phyloP scores from a whole-genome alignment of 768 basidiomycete genomes.

The Amanita thiersii region DNA sequence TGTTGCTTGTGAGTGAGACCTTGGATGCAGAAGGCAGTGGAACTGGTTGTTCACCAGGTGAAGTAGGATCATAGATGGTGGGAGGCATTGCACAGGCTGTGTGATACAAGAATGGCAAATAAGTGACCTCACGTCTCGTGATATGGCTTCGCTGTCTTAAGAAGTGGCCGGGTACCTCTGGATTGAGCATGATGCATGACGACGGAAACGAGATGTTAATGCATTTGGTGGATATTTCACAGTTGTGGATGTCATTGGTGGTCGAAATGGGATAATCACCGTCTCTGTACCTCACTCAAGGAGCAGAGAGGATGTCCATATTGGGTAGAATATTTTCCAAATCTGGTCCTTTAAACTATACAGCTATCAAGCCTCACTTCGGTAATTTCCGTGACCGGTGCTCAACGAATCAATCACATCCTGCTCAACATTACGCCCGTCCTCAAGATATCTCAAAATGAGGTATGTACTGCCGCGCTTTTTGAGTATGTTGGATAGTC shows the following conservation, averaged over 20 bases:
- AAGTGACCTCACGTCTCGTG: background rate
- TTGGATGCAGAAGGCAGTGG: conserved; percentile 33
- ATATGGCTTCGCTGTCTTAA: no score
- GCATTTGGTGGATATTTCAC: no score
- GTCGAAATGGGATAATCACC: no score
- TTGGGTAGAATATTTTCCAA: no score
- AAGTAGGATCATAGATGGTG: conserved; percentile 27
- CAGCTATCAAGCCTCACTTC: conserved; percentile 29
- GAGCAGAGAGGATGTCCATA: no score
- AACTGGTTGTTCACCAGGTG: conserved; percentile 30
- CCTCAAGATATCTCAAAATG: conserved; percentile 50
- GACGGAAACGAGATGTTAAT: no score
- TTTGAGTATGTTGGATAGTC: conserved; percentile 4
- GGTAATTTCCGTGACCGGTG: conserved; percentile 26
- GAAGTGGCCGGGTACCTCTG: no score
- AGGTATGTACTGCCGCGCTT: conserved; percentile 35
- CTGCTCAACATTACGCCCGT: conserved; percentile 24
- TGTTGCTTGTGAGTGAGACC: conserved; percentile 19
- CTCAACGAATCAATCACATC: conserved; percentile 18
- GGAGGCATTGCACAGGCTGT: conserved; percentile 11
- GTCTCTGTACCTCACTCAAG: no score
- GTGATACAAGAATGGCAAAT: no score
- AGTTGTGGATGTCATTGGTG: no score
- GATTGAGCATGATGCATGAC: no score
- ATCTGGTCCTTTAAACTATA: conserved; percentile 22